Evolutionary conservation across 202 grass and related monocot genomes (phyloP).

Genomic region (Musa balbisiana): DNA sequence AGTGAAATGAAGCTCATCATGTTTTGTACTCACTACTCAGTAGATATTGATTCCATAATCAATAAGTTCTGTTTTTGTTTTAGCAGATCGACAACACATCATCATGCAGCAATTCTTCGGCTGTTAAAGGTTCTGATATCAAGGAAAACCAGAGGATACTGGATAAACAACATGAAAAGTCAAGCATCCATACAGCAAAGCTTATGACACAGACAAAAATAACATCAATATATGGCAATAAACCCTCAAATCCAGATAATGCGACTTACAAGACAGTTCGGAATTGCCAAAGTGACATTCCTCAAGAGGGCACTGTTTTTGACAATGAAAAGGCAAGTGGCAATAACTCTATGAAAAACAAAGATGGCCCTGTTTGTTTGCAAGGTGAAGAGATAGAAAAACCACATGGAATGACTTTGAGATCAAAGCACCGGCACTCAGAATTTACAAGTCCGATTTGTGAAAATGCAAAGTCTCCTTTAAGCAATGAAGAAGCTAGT

Average conservation of each 20-base stretch:
- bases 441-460: constrained; percentile 92
- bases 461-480: constrained; percentile 66
- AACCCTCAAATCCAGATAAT: constrained; percentile 38
- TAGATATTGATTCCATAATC: background rate
- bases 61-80: constrained; percentile 1
- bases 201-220: constrained; percentile 68
- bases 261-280: constrained; percentile 42
- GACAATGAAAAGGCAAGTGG: constrained; percentile 45
- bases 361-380: constrained; percentile 26
- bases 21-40: background rate
- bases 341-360: constrained; percentile 30
- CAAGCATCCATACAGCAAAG: constrained; percentile 39
- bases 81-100: constrained; percentile 24
- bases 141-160: constrained; percentile 25
- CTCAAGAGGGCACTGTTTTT: constrained; percentile 38
- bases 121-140: constrained; percentile 26
- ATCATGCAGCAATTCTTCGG: constrained; percentile 25
- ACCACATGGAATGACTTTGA: constrained; percentile 29
- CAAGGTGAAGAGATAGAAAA: constrained; percentile 51
- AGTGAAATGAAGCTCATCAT: background rate
- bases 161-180: constrained; percentile 49
- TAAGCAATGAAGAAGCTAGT: constrained; percentile 52
- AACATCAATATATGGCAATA: constrained; percentile 51
- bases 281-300: constrained; percentile 34
- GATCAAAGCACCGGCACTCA: constrained; percentile 51